Base-by-base conservation (phyloP, 1,284 basidiomycete species). In the Trametes hirsuta region DNA sequence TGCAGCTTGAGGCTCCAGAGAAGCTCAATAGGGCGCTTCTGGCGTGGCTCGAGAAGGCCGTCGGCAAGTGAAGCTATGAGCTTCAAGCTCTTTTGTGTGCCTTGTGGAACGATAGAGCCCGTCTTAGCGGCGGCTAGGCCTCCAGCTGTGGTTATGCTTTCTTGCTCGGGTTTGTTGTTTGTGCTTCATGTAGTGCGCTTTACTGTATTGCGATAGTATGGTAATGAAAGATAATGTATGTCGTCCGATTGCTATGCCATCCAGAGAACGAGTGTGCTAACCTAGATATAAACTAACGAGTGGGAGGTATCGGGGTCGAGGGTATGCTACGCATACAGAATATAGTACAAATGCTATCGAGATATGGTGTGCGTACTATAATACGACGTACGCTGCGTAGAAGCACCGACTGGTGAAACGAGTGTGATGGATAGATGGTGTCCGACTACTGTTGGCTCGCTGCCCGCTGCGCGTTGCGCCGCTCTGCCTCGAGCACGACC, bases 401-500 rank as follows among this genome's bases (percentile, higher is more conserved):
- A 18, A 18, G 18, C 18, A 18, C 18, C 18, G 18, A 18, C 18
- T 18, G 18, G 18, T 18, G 18, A 18, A 18, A 18, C 18, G 18
- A 18, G 18, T 18, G 18, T 18, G 18, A 18, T 18, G 18, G 18
- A 18, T 18, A 18, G 18, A 18, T 18, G 18, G 30, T 30, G 30
- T 5, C 42, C 3, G 10, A 3, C 6, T 24, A 50, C n/a, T 21
- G 36, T 2, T 34, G 40, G n/a, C 18, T 35, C 14, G 42, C 36
- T 11, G 24, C 58, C 9, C 64, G 52, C 15, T 62, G 54, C 6
- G 59, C 59, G 22, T 49, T 58, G 51, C 69, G 56, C 51, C 66
- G 75, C 51, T 82, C 81, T 14, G 81, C 79, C 62, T 85, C 82
- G 58, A 92, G 67, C 48, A 92, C 83, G 53, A 81, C 81, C 76